Base-by-base conservation (phyloP, 345 rosid species). In the Melaleuca alternifolia region DNA sequence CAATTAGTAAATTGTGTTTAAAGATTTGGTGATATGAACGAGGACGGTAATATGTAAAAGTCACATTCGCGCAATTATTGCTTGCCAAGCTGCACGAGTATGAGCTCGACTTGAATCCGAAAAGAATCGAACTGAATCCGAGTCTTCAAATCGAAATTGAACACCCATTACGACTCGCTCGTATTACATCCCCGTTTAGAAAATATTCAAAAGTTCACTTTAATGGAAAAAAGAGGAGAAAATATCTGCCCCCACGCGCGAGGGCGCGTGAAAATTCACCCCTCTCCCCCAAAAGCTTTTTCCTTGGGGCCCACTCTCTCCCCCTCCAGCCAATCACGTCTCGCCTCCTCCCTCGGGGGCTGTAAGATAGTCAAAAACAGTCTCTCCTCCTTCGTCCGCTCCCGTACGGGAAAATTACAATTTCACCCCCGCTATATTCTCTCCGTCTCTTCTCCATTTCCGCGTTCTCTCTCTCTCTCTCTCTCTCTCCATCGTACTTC, bases 1-100 rank as follows among this genome's bases (percentile, higher is more conserved):
- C 41, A 41, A 41, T 41, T 41, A 41, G 41, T 41, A 30, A 0
- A 16, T 15, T 0, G 3, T 4, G 9, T 2, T 0, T 3, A 0
- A 7, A 15, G 2, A 33, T 7, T 16, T 30, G 15, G 30, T 1
- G 1, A 30, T 15, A 62, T 14, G 5, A 1, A 62, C 41, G 41
- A 41, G 4, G 23, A 33, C 33, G 4, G 46, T 5, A 1, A 7
- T 3, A 16, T 10, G 6, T 65, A 21, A 20, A 54, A 54, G 26
- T 54, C 41, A 23, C 11, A 21, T 8, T 54, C 3, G 0, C 11
- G 2, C 59, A 3, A 4, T 16, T 2, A 16, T 16, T 3, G 56
- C 24, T 21, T 21, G 26, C 57, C 3, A 21, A 20, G 1, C 11
- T 4, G 21, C 11, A 8, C 21, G 26, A 4, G 20, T 10, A 23